Conservation (phyloP, 345 rosid genomes). For the Noccaea bulbosa region DNA sequence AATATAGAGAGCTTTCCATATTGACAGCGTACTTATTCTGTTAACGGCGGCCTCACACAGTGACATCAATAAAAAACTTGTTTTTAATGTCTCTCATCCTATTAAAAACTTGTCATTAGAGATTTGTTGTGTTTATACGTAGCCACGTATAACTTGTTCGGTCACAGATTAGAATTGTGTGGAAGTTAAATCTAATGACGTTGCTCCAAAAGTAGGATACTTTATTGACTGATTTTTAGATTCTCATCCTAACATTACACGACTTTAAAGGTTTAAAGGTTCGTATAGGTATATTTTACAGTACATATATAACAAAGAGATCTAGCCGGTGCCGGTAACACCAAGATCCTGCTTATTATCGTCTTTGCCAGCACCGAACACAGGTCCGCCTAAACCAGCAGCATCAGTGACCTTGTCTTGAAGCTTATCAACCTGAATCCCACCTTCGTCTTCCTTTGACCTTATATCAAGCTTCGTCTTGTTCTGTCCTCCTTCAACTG, state of each 20-base stretch:
- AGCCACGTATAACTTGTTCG: background rate
- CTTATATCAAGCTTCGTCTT: constrained; percentile 49
- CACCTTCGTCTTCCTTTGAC: constrained; percentile 55
- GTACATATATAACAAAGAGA: background rate
- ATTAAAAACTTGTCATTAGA: too few relatives aligned
- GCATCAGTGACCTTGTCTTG: constrained; percentile 60
- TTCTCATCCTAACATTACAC: constrained; percentile 8
- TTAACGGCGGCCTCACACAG: too few relatives aligned
- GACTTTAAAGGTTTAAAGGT: background rate
- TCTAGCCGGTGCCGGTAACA: constrained; percentile 57
- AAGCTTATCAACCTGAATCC: constrained; percentile 53
- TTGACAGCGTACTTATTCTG: too few relatives aligned
- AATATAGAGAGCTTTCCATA: background rate
- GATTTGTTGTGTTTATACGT: background rate
- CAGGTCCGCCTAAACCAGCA: constrained; percentile 62
- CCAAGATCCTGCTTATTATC: constrained; percentile 57
- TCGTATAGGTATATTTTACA: background rate
- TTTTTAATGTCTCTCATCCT: too few relatives aligned
- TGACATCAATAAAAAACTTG: too few relatives aligned
- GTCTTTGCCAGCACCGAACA: constrained; percentile 57
- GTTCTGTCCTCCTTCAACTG: constrained; percentile 58
- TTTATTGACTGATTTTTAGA: background rate
- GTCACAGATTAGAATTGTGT: background rate
- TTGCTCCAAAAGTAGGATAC: background rate
- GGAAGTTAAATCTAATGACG: background rate